Conservation (phyloP, 768 basidiomycete genomes). For the Pulveroboletus sp. region DNA sequence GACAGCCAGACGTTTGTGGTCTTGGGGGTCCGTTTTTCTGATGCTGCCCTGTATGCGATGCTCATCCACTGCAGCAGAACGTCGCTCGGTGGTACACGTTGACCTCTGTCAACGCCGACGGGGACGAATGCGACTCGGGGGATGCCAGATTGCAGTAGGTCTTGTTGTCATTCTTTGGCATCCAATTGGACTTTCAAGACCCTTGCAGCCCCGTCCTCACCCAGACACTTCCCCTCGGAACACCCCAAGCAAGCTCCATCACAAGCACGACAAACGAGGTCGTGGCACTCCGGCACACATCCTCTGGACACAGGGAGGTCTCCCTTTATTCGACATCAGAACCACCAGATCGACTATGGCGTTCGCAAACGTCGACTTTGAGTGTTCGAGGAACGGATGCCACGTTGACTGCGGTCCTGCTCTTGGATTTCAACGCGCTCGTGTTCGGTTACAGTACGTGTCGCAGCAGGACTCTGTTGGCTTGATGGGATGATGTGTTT, state of each 20-base stretch:
- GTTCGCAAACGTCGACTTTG: slow-evolving; percentile 7
- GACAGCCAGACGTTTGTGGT: slow-evolving; percentile 23
- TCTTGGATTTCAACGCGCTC: slow-evolving; percentile 56
- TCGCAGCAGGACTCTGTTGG: background rate
- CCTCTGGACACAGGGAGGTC: slow-evolving; percentile 18
- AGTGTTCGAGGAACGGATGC: slow-evolving; percentile 4
- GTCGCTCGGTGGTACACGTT: slow-evolving; percentile 22
- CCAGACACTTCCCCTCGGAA: slow-evolving; percentile 10
- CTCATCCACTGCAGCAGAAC: slow-evolving; percentile 11
- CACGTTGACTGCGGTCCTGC: slow-evolving; percentile 41
- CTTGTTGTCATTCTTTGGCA: background rate
- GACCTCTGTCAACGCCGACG: slow-evolving; percentile 7
- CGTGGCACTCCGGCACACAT: slow-evolving; percentile 19
- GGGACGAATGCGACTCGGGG: slow-evolving; percentile 6
- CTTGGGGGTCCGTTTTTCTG: slow-evolving; percentile 20
- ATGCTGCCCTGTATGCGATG: background rate
- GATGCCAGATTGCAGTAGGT: slow-evolving; percentile 19
- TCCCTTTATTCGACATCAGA: slow-evolving; percentile 7
- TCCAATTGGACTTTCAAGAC: slow-evolving; percentile 7
- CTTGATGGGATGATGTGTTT: background rate
- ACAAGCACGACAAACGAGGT: slow-evolving; percentile 13
- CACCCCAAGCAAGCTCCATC: slow-evolving; percentile 1
- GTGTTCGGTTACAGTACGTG: slow-evolving; percentile 64
- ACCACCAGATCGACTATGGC: slow-evolving; percentile 21
- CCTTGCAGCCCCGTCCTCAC: slow-evolving; percentile 9